Evolutionary conservation across 2,329 filamentous ascomycete species (phyloP).

Genomic region (Colletotrichum lupini): DNA sequence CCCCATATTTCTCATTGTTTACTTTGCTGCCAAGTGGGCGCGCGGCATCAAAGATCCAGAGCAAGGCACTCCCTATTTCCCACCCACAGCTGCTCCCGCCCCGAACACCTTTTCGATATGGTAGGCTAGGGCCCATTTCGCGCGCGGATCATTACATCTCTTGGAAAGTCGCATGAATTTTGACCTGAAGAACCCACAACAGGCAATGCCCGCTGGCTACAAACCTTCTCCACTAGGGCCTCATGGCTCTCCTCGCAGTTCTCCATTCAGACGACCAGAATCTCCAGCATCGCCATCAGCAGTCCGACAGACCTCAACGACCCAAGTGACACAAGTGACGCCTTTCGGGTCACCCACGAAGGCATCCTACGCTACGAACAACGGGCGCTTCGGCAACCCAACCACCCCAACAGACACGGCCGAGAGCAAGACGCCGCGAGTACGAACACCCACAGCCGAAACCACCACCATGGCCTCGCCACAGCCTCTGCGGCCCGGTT

Average conservation of each 20-base stretch:
- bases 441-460: conserved; percentile 38
- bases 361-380: conserved; percentile 39
- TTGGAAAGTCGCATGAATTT: conserved; percentile 31
- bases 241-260: conserved; percentile 76
- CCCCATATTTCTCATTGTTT: conserved; percentile 35
- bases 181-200: conserved; percentile 40
- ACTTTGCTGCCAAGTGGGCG: conserved; percentile 30
- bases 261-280: conserved; percentile 71
- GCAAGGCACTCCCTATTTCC: conserved; percentile 33
- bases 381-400: conserved; percentile 51
- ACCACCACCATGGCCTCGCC: conserved; percentile 51
- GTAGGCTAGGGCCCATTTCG: conserved; percentile 31
- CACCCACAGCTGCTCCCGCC: conserved; percentile 15
- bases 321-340: conserved; percentile 49
- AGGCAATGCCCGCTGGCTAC: conserved; percentile 69
- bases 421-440: conserved; percentile 52
- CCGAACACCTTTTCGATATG: conserved; percentile 19
- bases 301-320: conserved; percentile 63
- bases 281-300: conserved; percentile 74
- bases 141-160: conserved; percentile 16
- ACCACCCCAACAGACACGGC: conserved; percentile 51
- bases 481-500: conserved; percentile 45
- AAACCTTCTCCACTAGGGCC: conserved; percentile 76
- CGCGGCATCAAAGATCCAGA: conserved; percentile 27
- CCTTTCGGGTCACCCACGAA: conserved; percentile 72